Conservation (phyloP, 2,329 filamentous ascomycete genomes). For the Hymenoscyphus infarciens region DNA sequence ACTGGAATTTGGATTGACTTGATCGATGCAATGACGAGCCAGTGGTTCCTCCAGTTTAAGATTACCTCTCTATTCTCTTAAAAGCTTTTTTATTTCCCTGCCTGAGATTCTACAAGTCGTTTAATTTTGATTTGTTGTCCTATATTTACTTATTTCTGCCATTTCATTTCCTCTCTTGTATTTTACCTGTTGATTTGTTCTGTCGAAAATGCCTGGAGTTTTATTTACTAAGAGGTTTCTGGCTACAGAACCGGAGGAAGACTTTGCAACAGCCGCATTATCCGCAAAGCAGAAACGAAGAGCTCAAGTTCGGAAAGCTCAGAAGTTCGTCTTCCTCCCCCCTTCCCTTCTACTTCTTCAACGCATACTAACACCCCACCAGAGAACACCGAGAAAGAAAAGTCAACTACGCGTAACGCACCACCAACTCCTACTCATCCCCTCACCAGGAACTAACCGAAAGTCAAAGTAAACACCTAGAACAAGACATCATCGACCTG, state of each 20-base stretch:
- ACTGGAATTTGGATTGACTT: background rate
- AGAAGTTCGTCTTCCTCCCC: conserved; percentile 21
- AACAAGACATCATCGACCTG: conserved; percentile 30
- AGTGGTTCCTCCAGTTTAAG: background rate
- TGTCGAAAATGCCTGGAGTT: background rate
- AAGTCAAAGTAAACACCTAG: conserved; percentile 24
- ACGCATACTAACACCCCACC: background rate
- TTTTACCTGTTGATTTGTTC: background rate
- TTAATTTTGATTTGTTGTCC: background rate
- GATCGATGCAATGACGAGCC: too few relatives aligned
- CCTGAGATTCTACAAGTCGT: background rate
- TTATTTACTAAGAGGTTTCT: conserved; percentile 11
- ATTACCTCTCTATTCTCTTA: background rate
- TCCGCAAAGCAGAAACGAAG: conserved; percentile 29
- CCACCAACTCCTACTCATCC: background rate
- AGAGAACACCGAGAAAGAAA: conserved; percentile 34
- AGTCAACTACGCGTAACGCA: conserved; percentile 24
- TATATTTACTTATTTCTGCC: conserved; percentile 3
- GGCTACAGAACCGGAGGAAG: conserved; percentile 11
- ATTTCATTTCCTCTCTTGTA: background rate
- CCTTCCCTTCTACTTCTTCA: background rate
- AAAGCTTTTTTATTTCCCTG: background rate
- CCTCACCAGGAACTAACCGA: background rate
- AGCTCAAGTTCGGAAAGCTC: conserved; percentile 33
- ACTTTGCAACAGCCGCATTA: conserved; percentile 14